Conservation (phyloP, 2,329 filamentous ascomycete species). For the Albifimbria verrucaria region DNA sequence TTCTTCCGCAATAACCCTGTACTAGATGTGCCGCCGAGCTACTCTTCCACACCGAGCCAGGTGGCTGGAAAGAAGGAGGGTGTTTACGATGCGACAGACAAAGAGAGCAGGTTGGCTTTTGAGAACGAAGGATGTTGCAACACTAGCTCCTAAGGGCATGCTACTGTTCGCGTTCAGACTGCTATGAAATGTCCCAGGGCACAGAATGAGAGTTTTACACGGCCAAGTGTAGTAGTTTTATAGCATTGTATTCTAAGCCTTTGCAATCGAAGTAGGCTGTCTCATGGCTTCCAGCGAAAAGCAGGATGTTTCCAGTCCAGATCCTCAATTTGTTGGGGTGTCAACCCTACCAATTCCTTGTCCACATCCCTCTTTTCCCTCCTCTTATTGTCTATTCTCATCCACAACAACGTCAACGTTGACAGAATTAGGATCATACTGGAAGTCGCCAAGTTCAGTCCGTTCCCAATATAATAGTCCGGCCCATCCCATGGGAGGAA, state of each 20-base stretch:
- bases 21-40: slow-evolving; percentile 69
- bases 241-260: neutral
- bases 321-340: slow-evolving; percentile 51
- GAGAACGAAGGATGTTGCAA: slow-evolving; percentile 5
- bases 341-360: slow-evolving; percentile 50
- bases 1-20: slow-evolving; percentile 80
- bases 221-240: neutral
- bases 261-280: neutral
- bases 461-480: slow-evolving; percentile 67
- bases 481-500: slow-evolving; percentile 62
- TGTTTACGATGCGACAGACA: slow-evolving; percentile 16
- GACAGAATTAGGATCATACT: slow-evolving; percentile 48
- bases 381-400: slow-evolving; percentile 56
- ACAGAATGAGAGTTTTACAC: no score
- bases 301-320: slow-evolving; percentile 65
- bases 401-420: slow-evolving; percentile 53
- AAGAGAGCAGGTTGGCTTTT: slow-evolving; percentile 21
- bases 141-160: neutral
- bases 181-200: no score
- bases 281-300: slow-evolving; percentile 51
- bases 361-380: slow-evolving; percentile 25
- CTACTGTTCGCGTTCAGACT: neutral
- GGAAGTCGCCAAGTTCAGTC: slow-evolving; percentile 60
- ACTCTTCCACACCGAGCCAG: slow-evolving; percentile 26
- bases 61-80: slow-evolving; percentile 15